Evolutionary conservation across 805 yeast genomes (phyloP).

Genomic region (Wickerhamomyces pijperi): DNA sequence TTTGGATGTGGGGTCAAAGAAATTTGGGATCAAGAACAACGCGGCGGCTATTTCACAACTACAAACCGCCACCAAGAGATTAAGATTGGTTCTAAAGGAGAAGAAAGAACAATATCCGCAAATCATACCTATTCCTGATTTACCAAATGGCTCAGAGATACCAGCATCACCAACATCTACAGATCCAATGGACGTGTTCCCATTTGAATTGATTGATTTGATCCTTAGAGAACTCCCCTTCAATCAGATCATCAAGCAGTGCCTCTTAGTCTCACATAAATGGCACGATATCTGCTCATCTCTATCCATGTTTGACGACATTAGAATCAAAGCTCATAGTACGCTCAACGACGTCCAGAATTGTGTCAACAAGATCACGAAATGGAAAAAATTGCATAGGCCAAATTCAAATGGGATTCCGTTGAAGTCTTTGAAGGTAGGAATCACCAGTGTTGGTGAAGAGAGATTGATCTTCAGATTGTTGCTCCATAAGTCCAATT

Average conservation of each 20-base stretch:
- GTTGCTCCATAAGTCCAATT: constrained; percentile 3
- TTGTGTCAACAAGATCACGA: constrained; percentile 8
- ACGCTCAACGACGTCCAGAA: constrained; percentile 8
- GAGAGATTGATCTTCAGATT: constrained; percentile 10
- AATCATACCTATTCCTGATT: background rate
- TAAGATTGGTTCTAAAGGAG: background rate
- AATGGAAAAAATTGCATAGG: constrained; percentile 4
- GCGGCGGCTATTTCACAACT: constrained; percentile 1
- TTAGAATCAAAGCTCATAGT: constrained; percentile 6
- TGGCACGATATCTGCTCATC: constrained; percentile 10
- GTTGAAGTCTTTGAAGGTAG: constrained; percentile 5
- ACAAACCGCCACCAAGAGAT: constrained; percentile 2
- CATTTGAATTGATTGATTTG: constrained; percentile 6
- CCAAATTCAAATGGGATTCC: background rate
- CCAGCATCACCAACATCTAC: background rate
- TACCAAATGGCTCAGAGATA: background rate
- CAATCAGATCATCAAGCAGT: constrained; percentile 2
- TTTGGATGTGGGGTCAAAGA: constrained; percentile 7
- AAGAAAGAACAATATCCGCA: background rate
- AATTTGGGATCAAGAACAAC: constrained; percentile 7
- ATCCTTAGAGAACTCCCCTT: constrained; percentile 1
- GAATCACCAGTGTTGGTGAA: constrained; percentile 9
- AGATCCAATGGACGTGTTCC: constrained; percentile 4
- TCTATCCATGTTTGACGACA: constrained; percentile 9
- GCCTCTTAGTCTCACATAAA: constrained; percentile 6